These are phyloP conservation scores for Peltaster fructicola DNA, from an alignment of 2,329 filamentous ascomycete species.

Conservation along the genomic window DNA sequence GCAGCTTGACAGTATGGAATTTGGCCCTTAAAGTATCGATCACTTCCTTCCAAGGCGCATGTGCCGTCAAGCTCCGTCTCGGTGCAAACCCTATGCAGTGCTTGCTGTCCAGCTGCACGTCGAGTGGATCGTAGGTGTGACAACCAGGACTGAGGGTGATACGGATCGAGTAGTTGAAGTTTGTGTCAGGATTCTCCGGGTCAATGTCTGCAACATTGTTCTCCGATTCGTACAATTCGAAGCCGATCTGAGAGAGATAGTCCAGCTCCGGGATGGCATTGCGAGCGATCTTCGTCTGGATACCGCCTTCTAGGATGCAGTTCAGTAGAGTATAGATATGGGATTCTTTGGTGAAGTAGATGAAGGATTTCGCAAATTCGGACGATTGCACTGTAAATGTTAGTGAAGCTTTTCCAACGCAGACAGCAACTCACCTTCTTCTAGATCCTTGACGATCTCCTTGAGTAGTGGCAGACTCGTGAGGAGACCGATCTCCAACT, in stretches of 20 bases:
- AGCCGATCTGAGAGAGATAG: slow-evolving; percentile 93
- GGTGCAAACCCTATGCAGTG: slow-evolving; percentile 92
- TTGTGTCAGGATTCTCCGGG: slow-evolving; percentile 20
- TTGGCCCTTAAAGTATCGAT: slow-evolving; percentile 88
- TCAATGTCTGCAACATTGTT: slow-evolving; percentile 47
- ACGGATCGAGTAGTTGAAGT: slow-evolving; percentile 83
- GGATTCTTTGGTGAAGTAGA: slow-evolving; percentile 98
- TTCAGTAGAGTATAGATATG: slow-evolving; percentile 97
- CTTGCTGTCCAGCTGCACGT: slow-evolving; percentile 88
- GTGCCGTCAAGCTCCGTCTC: slow-evolving; percentile 73
- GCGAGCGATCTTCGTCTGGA: slow-evolving; percentile 90
- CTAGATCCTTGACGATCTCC: slow-evolving; percentile 90
- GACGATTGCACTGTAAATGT: slow-evolving; percentile 57
- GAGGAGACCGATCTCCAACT: slow-evolving; percentile 92
- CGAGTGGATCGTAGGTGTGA: slow-evolving; percentile 87
- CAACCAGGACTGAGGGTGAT: slow-evolving; percentile 93
- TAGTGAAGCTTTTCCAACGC: not conserved
- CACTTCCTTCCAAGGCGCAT: slow-evolving; percentile 92
- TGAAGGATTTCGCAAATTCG: slow-evolving; percentile 83
- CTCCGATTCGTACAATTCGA: slow-evolving; percentile 92
- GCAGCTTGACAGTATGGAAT: slow-evolving; percentile 56
- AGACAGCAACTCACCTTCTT: slow-evolving; percentile 36
- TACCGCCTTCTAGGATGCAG: slow-evolving; percentile 90
- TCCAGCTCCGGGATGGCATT: slow-evolving; percentile 93
- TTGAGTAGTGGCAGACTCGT: slow-evolving; percentile 86